Base-by-base conservation (phyloP, 2,329 filamentous ascomycete genomes). In the Cladosporium colombiae region DNA sequence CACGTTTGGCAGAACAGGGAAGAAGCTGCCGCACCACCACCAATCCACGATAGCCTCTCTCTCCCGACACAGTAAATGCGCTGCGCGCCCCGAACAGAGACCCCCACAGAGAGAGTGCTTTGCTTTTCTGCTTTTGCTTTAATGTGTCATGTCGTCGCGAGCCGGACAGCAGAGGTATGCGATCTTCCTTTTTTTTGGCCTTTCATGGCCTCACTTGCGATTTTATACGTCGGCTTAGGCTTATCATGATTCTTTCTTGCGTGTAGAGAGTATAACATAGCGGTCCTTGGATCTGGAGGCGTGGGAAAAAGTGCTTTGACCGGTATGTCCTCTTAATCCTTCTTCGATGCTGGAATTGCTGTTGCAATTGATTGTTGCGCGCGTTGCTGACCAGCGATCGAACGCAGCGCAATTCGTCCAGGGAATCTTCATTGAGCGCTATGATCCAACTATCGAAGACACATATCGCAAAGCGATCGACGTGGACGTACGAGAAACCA, bases 281-380 rank as follows among this genome's bases (percentile, higher is more conserved):
- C 93, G 73, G 91, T 93, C 69, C 83, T 93, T 71, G 91, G 91
- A 77, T 89, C 91, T 82, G 91, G 92, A 80, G 92, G 92, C 78
- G 92, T 96, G 76, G 92, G 92, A 68, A 96, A 96, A 81, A 96
- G 92, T 78, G 96, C 92, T 83, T 83, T 96, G 73, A 96, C 92
- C 78, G 91, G 92, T 95, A 83, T 65, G 72, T 66, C 11, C 27
- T 52, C 49, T 37, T 46, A n/a, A 10, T 44, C 21, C 57, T 37
- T 59, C 21, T 46, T 55, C 18, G 55, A 49, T n/a, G 18, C 37
- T 44, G 7, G 16, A n/a, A 31, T 14, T 33, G 16, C 3, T 29
- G 16, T 8, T 29, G 8, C 10, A 14, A 11, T 33, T 29, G 52
- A 7, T 37, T 57, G 7, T 50, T 44, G 23, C 11, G 29, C n/a